Percentiles rank a stretch among this genome's conserved stretches.
phyloP scores from a whole-genome alignment of 1,284 basidiomycete genomes.

The Pholiota adiposa region DNA sequence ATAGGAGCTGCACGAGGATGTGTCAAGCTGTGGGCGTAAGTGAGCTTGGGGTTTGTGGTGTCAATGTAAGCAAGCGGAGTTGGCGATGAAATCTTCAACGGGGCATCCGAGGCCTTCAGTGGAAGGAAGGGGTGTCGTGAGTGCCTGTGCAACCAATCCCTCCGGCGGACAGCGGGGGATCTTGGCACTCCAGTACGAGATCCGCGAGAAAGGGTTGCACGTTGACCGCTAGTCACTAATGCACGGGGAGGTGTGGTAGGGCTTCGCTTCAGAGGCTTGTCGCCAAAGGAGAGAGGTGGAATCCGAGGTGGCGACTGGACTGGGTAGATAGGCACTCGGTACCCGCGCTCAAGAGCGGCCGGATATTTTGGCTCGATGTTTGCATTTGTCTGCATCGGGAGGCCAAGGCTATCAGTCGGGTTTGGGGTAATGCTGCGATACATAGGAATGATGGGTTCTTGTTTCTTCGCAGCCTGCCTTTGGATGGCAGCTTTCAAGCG shows the following conservation, averaged over 20 bases:
- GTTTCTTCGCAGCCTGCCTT: conserved; percentile 18
- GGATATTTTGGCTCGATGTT: conserved; percentile 36
- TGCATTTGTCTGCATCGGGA: conserved; percentile 29
- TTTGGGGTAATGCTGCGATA: conserved; percentile 19
- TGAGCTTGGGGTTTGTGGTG: conserved; percentile 23
- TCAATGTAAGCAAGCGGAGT: conserved; percentile 18
- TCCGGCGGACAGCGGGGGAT: conserved; percentile 33
- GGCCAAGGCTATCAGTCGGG: conserved; percentile 29
- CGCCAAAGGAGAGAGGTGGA: conserved; percentile 18
- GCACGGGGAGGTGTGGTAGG: conserved; percentile 35
- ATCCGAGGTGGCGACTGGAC: conserved; percentile 19
- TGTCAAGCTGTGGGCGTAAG: conserved; percentile 18
- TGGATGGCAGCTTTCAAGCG: conserved; percentile 28
- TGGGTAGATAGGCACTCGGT: conserved; percentile 25
- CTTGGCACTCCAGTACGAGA: conserved; percentile 30
- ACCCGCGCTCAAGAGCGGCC: conserved; percentile 36
- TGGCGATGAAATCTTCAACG: conserved; percentile 21
- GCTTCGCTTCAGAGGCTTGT: conserved; percentile 24
- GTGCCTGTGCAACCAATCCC: conserved; percentile 33
- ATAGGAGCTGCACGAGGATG: conserved; percentile 20
- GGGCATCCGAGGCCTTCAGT: conserved; percentile 21
- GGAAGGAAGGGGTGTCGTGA: conserved; percentile 41
- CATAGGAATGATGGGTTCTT: conserved; percentile 16
- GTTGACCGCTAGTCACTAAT: conserved; percentile 32
- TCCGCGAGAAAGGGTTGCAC: conserved; percentile 30